Conservation (phyloP, 2,329 filamentous ascomycete genomes). For the Sarocladiaceae sp. region DNA sequence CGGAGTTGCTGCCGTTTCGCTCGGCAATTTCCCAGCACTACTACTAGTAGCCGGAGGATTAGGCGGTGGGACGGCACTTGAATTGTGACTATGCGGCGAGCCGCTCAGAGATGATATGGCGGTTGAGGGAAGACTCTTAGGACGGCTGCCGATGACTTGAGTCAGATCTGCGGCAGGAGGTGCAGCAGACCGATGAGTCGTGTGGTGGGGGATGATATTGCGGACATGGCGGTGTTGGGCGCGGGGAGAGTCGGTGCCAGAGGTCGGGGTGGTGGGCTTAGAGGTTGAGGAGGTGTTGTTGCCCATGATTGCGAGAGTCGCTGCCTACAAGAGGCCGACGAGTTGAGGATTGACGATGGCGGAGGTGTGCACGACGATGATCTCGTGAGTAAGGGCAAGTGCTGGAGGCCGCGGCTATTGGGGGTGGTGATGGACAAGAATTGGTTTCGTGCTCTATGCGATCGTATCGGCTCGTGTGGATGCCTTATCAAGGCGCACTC, state of each 20-base stretch:
- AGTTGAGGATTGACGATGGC: neutral
- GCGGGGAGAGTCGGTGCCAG: constrained; percentile 13
- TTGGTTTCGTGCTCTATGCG: neutral
- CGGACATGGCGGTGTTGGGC: constrained; percentile 33
- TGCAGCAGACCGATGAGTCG: constrained; percentile 51
- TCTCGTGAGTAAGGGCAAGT: neutral
- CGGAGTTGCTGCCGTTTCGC: neutral
- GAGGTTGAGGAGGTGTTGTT: constrained; percentile 30
- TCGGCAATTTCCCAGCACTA: neutral
- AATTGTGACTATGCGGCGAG: constrained; percentile 37
- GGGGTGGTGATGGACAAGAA: neutral
- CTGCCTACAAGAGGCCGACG: constrained; percentile 8
- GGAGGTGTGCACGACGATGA: neutral
- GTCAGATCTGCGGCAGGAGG: constrained; percentile 60
- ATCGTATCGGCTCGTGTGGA: neutral
- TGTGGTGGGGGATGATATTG: constrained; percentile 52
- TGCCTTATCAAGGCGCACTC: too few species aligned
- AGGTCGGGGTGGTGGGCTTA: constrained; percentile 26
- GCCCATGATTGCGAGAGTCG: constrained; percentile 21
- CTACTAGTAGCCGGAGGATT: neutral
- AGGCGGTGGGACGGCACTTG: constrained; percentile 12
- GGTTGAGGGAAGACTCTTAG: constrained; percentile 43
- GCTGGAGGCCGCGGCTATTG: neutral
- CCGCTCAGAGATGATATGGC: constrained; percentile 45
- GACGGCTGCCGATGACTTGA: constrained; percentile 41